phyloP scores from a whole-genome alignment of 2,329 filamentous ascomycete species.

The Colletotrichum salicis region DNA sequence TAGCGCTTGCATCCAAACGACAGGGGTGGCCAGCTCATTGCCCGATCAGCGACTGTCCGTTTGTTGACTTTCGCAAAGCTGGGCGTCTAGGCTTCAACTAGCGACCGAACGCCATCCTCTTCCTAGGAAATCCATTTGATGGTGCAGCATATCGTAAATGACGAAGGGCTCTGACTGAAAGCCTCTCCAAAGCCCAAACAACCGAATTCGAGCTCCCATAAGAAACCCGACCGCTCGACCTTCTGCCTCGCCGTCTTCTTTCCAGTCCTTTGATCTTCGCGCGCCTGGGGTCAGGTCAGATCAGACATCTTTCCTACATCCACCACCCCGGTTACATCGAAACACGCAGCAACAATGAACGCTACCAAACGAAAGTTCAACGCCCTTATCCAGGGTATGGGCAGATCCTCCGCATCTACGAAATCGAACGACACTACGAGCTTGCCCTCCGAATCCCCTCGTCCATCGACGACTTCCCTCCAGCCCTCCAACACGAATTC shows the following conservation, averaged over 20 bases:
- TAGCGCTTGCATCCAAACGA: slow-evolving; percentile 10
- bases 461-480: slow-evolving; percentile 36
- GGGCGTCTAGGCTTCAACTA: slow-evolving; percentile 10
- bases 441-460: slow-evolving; percentile 31
- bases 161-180: not conserved
- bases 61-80: slow-evolving; percentile 35
- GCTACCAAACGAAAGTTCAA: slow-evolving; percentile 88
- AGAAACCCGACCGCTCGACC: not conserved
- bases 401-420: slow-evolving; percentile 42
- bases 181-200: not conserved
- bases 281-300: not conserved
- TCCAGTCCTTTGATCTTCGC: not conserved
- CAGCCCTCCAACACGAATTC: slow-evolving; percentile 18
- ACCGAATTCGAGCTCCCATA: not conserved
- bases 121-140: slow-evolving; percentile 5
- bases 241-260: not conserved
- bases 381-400: slow-evolving; percentile 75
- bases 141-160: slow-evolving; percentile 7
- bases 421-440: slow-evolving; percentile 33
- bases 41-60: slow-evolving; percentile 29
- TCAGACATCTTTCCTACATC: not conserved
- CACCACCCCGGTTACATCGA: slow-evolving; percentile 13
- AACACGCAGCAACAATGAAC: slow-evolving; percentile 63
- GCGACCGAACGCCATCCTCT: slow-evolving; percentile 19
- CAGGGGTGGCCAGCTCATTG: slow-evolving; percentile 35